Conservation (phyloP, 2,329 filamentous ascomycete species). For the Epichloe amarillans region DNA sequence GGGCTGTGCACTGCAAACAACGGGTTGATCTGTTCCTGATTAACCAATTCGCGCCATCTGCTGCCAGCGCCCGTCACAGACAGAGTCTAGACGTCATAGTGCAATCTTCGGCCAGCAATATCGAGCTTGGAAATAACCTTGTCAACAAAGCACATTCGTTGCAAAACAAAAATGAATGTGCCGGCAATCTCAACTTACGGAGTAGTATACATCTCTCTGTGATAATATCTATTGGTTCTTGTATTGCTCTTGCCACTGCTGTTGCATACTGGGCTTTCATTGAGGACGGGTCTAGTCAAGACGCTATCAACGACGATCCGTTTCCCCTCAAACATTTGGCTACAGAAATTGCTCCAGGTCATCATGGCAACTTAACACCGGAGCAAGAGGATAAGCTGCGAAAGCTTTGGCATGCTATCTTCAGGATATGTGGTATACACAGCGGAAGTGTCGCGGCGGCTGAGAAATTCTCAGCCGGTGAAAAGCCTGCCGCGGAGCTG, state of each 20-base stretch:
- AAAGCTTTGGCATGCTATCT: slow-evolving; percentile 67
- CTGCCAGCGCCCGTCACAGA: neutral
- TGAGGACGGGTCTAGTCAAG: neutral
- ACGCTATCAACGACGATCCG: neutral
- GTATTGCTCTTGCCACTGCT: neutral
- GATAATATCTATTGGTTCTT: slow-evolving; percentile 2
- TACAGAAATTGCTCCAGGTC: slow-evolving; percentile 45
- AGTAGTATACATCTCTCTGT: neutral
- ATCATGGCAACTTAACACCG: slow-evolving; percentile 73
- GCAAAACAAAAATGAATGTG: neutral
- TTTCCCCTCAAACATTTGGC: slow-evolving; percentile 22
- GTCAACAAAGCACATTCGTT: neutral
- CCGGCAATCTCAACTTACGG: neutral
- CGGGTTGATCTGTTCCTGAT: neutral
- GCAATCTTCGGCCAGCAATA: neutral
- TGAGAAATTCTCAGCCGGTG: slow-evolving; percentile 4
- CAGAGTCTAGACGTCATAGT: neutral
- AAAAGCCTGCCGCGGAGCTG: slow-evolving; percentile 11
- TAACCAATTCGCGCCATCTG: neutral
- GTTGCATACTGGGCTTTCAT: slow-evolving; percentile 2
- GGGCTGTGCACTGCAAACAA: neutral
- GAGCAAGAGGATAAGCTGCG: slow-evolving; percentile 83
- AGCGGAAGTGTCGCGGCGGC: slow-evolving; percentile 14
- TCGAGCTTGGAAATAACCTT: neutral
- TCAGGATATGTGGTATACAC: slow-evolving; percentile 59